Conservation (phyloP, 495 filamentous ascomycete species). For the Tetracladium setigerum region DNA sequence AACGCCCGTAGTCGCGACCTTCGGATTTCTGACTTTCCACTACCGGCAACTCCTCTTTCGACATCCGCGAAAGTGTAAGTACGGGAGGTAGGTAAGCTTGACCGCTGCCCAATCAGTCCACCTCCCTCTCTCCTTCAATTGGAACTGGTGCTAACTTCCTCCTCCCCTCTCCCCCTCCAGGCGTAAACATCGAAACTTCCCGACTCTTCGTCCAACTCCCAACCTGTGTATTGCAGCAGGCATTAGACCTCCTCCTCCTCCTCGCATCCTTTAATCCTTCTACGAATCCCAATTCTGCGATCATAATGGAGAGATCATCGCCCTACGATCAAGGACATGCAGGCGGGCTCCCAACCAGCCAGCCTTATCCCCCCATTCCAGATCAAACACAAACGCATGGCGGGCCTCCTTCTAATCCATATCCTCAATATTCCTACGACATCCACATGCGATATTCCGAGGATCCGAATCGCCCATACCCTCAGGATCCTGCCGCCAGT, state of each 20-base stretch:
- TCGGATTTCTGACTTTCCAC: too few relatives aligned
- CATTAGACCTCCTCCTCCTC: neutral
- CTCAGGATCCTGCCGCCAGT: neutral
- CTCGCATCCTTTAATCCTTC: neutral
- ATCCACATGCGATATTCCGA: constrained; percentile 15
- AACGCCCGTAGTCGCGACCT: constrained; percentile 4
- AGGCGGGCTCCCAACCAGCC: neutral
- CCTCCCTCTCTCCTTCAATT: too few relatives aligned
- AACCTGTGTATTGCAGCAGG: constrained; percentile 22
- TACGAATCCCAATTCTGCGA: neutral
- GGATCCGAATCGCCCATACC: constrained; percentile 10
- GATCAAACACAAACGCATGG: constrained; percentile 4
- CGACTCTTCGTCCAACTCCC: too few relatives aligned
- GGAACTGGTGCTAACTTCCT: neutral
- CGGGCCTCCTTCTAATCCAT: constrained; percentile 9
- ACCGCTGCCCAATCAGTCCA: too few relatives aligned
- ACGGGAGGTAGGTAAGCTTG: too few relatives aligned
- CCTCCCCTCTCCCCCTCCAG: constrained; percentile 23
- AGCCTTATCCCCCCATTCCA: constrained; percentile 6
- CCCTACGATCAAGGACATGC: neutral
- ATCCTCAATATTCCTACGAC: constrained; percentile 16
- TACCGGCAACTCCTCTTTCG: too few relatives aligned
- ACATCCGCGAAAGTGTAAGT: too few relatives aligned
- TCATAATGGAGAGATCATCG: constrained; percentile 3
- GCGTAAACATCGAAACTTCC: too few relatives aligned